Evolutionary conservation across 1,284 basidiomycete genomes (phyloP).

Genomic region (Xerocomus minutiporus): DNA sequence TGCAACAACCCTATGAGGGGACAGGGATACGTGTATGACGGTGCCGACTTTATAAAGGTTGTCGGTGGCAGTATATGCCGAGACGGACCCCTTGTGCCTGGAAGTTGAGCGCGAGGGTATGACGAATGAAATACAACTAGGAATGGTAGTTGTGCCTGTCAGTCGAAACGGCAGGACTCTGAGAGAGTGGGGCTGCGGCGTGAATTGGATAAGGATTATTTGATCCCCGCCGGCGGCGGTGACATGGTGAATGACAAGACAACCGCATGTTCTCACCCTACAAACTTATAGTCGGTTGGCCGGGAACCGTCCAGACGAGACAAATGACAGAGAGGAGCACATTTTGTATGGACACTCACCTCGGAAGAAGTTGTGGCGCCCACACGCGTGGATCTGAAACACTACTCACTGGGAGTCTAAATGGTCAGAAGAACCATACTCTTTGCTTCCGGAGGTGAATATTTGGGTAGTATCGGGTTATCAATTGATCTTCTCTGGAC

Average conservation of each 20-base stretch:
- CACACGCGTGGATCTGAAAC: neutral
- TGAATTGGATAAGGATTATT: neutral
- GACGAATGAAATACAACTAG: neutral
- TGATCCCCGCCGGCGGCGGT: neutral
- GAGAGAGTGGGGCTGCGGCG: neutral
- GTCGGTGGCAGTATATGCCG: neutral
- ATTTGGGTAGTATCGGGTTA: neutral
- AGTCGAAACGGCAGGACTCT: neutral
- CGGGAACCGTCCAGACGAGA: neutral
- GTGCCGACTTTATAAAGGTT: conserved; percentile 1
- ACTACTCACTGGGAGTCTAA: neutral
- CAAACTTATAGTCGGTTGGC: neutral
- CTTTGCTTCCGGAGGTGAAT: neutral
- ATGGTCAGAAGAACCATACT: too few species aligned
- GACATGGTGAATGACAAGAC: neutral
- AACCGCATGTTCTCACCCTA: neutral
- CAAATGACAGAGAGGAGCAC: neutral
- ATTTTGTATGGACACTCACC: neutral
- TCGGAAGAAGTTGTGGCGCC: neutral
- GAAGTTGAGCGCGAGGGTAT: neutral
- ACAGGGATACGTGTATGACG: neutral
- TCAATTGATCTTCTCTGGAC: neutral
- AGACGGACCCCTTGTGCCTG: neutral
- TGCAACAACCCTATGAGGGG: neutral
- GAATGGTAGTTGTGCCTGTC: neutral